phyloP scores from a whole-genome alignment of 768 basidiomycete genomes.

The Collybiopsis confluens region DNA sequence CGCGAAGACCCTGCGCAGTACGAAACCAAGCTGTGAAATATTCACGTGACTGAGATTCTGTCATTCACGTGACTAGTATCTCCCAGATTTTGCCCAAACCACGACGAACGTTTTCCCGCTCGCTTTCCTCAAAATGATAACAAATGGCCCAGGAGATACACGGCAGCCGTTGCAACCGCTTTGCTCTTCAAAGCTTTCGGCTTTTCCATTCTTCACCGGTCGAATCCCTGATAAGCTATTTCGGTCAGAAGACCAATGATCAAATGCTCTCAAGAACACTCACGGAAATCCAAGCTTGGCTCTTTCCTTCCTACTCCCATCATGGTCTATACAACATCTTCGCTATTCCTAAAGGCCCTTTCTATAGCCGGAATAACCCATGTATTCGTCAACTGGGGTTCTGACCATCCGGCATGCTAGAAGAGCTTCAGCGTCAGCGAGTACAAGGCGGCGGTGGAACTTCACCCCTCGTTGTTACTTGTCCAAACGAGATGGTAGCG shows the following conservation, averaged over 20 bases:
- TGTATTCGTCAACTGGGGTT: slow-evolving; percentile 74
- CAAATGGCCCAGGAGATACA: no score
- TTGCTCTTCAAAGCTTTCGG: no score
- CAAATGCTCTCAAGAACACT: not conserved
- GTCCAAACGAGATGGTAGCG: slow-evolving; percentile 76
- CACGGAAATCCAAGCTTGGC: not conserved
- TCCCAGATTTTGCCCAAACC: no score
- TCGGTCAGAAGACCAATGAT: not conserved
- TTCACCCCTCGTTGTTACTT: slow-evolving; percentile 53
- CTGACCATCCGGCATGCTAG: slow-evolving; percentile 72
- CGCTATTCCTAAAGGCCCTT: slow-evolving; percentile 56
- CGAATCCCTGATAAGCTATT: not conserved
- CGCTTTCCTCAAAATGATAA: no score
- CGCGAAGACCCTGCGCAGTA: not conserved
- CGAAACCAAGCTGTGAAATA: no score
- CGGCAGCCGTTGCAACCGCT: no score
- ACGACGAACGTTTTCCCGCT: no score
- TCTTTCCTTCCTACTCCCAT: not conserved
- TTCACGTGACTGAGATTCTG: no score
- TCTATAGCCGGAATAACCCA: slow-evolving; percentile 58
- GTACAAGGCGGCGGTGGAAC: slow-evolving; percentile 31
- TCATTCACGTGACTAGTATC: no score
- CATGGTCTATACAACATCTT: slow-evolving; percentile 43
- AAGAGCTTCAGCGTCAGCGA: slow-evolving; percentile 61
- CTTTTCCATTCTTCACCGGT: not conserved